Evolutionary conservation across 140 eudicot genomes (phyloP), one percentile per base, ranked within the genome.

Genomic region (Stevia rebaudiana): DNA sequence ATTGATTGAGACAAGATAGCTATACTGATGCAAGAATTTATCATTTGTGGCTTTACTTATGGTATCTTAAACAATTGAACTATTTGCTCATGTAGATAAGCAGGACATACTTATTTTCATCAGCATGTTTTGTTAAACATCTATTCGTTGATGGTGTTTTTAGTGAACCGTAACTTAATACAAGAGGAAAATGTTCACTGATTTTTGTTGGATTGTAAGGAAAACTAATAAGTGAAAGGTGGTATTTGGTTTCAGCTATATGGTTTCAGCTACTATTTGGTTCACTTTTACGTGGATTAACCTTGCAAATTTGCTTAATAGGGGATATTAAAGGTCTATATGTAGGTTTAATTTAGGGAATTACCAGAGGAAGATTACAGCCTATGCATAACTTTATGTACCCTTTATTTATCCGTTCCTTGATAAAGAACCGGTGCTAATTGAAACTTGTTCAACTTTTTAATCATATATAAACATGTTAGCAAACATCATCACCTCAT

Each of bases 61-160:
- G 24, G 15, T 0, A 6, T 21, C 16, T 18, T 30, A 35, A 25
- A 21, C 49, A 28, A 72, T n/a, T 41, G 52, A 28, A 61, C 37
- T 41, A 41, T 50, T 48, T 35, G 63, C 8, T 19, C 19, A 51
- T 51, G 57, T 42, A 62, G 56, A 62, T 42, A 39, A 49, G 77
- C 42, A 52, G 67, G 58, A 31, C n/a, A 15, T 55, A 5, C 60
- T 73, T 46, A 64, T 54, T 42, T 62, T 31, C 72, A 55, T 55
- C 54, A 24, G 56, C 17, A 16, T 19, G 49, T n/a, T 57, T n/a
- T n/a, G n/a, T n/a, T n/a, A n/a, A 15, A 41, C 22, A 41, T 31
- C 2, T 67, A 8, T 21, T 46, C 17, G 44, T 43, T 43, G 11
- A 19, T 30, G 36, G 58, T 43, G 59, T 31, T 56, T 17, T 44